These are phyloP conservation scores for Apostasia shenzhenica DNA, from an alignment of 106 monocot genomes.

Conservation along the genomic window DNA sequence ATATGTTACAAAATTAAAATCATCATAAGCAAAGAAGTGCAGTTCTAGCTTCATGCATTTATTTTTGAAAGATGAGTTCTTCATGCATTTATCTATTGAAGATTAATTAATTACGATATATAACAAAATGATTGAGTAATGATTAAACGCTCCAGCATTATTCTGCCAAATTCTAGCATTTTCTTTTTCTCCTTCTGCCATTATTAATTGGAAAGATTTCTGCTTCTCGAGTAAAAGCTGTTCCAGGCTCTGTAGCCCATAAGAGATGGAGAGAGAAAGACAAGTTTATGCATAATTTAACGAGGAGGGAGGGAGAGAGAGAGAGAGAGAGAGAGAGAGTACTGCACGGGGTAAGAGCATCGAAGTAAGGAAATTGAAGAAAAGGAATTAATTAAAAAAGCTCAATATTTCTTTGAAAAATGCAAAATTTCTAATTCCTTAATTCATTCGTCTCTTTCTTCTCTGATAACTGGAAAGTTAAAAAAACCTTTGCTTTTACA, in stretches of 20 bases:
- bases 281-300: not conserved
- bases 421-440: not conserved
- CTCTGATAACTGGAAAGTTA: not conserved
- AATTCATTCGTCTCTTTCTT: not conserved
- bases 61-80: too few relatives aligned
- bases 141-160: not conserved
- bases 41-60: too few relatives aligned
- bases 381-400: not conserved
- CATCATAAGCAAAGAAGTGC: too few relatives aligned
- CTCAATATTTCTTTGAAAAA: not conserved
- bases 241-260: not conserved
- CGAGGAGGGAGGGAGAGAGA: not conserved
- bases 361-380: not conserved
- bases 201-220: not conserved
- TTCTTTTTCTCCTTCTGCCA: not conserved
- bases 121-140: not conserved
- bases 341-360: not conserved
- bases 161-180: not conserved
- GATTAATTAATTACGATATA: too few relatives aligned
- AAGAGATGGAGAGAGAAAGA: not conserved
- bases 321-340: not conserved
- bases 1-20: too few relatives aligned
- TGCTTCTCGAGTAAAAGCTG: conserved; percentile 10
- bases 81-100: too few relatives aligned
- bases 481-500: not conserved